Percentiles rank a stretch among this genome's conserved stretches.
These are phyloP conservation scores for Exserohilum rostratum DNA, from an alignment of 2,329 filamentous ascomycete species.

Conservation along the genomic window DNA sequence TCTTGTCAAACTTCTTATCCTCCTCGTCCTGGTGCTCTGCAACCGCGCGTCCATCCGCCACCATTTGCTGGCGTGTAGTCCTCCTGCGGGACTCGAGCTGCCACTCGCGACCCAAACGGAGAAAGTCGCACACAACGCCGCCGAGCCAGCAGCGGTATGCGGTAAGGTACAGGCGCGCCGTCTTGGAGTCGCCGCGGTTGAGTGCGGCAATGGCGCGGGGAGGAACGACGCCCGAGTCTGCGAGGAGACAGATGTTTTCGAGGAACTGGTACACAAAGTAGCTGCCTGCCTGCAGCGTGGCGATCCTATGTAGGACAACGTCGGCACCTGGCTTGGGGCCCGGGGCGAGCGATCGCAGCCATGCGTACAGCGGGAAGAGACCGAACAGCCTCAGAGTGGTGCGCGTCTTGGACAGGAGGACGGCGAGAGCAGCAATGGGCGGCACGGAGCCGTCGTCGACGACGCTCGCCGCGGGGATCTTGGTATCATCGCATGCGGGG, in stretches of 20 bases:
- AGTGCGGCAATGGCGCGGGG: constrained; percentile 43
- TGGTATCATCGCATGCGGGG: constrained; percentile 33
- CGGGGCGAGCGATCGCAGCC: constrained; percentile 49
- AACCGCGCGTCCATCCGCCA: constrained; percentile 34
- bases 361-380: constrained; percentile 53
- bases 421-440: constrained; percentile 44
- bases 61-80: constrained; percentile 34
- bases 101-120: constrained; percentile 51
- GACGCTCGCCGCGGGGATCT: constrained; percentile 31
- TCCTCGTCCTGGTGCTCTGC: constrained; percentile 46
- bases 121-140: constrained; percentile 53
- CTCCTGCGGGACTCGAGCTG: constrained; percentile 49
- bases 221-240: constrained; percentile 50
- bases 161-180: constrained; percentile 48
- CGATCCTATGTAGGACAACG: constrained; percentile 50
- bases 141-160: constrained; percentile 53
- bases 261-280: constrained; percentile 54
- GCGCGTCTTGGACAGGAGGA: constrained; percentile 50
- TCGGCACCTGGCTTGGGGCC: constrained; percentile 52
- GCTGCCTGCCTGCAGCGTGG: constrained; percentile 49
- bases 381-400: constrained; percentile 54
- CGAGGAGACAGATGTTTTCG: constrained; percentile 53
- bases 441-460: constrained; percentile 39
- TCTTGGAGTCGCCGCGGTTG: constrained; percentile 44
- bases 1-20: constrained; percentile 45